Percentiles rank a stretch among this genome's conserved stretches.
Evolutionary conservation across 2,329 filamentous ascomycete species (phyloP).

Genomic region (Colletotrichum acutatum): DNA sequence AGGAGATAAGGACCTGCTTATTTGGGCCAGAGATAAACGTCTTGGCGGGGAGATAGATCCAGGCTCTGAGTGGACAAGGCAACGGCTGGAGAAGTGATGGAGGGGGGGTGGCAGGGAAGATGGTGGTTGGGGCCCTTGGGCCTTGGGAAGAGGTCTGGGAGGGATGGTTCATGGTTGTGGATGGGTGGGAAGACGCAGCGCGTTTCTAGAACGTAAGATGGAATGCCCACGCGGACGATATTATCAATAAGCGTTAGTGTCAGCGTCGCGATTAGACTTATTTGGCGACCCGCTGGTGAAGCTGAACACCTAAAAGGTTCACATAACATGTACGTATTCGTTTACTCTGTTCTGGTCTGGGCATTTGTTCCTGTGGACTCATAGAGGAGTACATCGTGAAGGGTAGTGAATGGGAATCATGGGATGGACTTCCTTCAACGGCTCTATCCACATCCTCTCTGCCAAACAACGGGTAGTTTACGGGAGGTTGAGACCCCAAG

Average conservation of each 20-base stretch:
- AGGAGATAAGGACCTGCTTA: conserved; percentile 35
- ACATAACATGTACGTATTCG: conserved; percentile 23
- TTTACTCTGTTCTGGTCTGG: background rate
- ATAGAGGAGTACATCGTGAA: background rate
- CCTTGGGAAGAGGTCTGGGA: too few species aligned
- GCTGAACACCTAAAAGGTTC: conserved; percentile 27
- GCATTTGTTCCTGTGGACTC: background rate
- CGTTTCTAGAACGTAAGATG: conserved; percentile 30
- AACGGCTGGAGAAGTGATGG: background rate
- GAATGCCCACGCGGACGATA: conserved; percentile 9
- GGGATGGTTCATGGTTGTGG: conserved; percentile 4
- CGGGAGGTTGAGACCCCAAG: conserved; percentile 14
- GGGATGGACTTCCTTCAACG: background rate
- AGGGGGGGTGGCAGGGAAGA: conserved; percentile 22
- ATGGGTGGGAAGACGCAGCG: conserved; percentile 4
- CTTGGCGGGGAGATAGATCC: conserved; percentile 30
- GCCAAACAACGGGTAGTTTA: conserved; percentile 15
- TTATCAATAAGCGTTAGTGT: conserved; percentile 29
- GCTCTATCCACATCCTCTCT: background rate
- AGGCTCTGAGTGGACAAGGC: conserved; percentile 17
- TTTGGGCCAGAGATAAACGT: conserved; percentile 35
- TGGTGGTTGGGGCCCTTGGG: conserved; percentile 13
- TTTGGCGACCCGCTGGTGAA: background rate
- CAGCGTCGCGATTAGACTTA: conserved; percentile 3
- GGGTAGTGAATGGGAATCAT: conserved; percentile 3